Percentiles rank a stretch among this genome's conserved stretches.
phyloP scores from a whole-genome alignment of 2,329 filamentous ascomycete species.

The Cladosporium velox region DNA sequence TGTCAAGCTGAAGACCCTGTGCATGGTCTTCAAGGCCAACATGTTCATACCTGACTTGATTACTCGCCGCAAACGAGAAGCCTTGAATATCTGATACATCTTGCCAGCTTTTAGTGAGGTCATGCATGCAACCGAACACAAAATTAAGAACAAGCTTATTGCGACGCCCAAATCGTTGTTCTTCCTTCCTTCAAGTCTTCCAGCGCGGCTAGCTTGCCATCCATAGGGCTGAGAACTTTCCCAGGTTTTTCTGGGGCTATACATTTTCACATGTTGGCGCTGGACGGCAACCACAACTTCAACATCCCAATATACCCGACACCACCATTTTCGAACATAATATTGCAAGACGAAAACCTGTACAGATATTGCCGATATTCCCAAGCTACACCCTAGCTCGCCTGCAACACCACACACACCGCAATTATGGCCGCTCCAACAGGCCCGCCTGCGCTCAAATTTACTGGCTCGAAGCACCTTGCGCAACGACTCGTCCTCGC shows the following conservation, averaged over 20 bases:
- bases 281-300: background rate
- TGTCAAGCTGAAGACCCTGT: background rate
- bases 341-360: background rate
- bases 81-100: background rate
- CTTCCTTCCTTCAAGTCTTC: background rate
- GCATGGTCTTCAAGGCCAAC: too few species aligned
- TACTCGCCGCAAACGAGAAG: background rate
- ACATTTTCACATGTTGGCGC: conserved; percentile 7
- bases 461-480: conserved; percentile 82
- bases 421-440: conserved; percentile 33
- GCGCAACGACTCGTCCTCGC: conserved; percentile 82
- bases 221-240: conserved; percentile 8
- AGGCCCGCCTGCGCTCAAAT: conserved; percentile 44
- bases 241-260: background rate
- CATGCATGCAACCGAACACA: background rate
- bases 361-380: background rate
- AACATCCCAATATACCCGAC: background rate
- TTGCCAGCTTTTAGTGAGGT: background rate
- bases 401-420: background rate
- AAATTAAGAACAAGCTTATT: background rate
- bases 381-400: background rate
- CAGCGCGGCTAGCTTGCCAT: background rate
- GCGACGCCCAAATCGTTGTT: background rate
- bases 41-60: background rate
- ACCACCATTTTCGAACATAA: background rate